Evolutionary conservation across 2,329 filamentous ascomycete genomes (phyloP), one percentile per base, ranked within the genome.

Genomic region (Fusarium nanum): DNA sequence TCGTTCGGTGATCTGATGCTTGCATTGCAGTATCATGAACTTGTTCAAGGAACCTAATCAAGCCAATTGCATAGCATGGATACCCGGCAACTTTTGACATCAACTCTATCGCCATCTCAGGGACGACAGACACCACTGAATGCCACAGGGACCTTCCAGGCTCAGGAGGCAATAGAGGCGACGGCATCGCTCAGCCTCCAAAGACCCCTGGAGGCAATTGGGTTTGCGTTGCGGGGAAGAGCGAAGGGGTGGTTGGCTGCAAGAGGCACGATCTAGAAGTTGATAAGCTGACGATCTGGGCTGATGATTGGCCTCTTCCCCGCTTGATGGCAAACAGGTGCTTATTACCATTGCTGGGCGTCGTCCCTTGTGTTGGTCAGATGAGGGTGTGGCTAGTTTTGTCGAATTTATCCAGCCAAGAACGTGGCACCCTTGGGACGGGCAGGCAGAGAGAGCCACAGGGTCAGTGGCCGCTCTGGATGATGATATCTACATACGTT

Each of bases 241-340:
- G 42, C 62, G 48, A 60, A 49, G 28, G 34, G 27, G 56, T 34
- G 48, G 34, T 45, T 52, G 55, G 48, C 41, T 64, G 46, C 34
- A 18, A 40, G 41, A 57, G 56, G 47, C 50, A 45, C 53, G 55
- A 54, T 59, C 47, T 50, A 57, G 55, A 65, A 56, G 47, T 55
- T 60, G 61, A 34, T 52, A 59, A 67, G 53, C 49, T 37, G 34
- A 48, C 53, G 27, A 60, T 72, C 65, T 47, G n/a, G 47, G 44
- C 62, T 47, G 54, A 64, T 71, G 52, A 65, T 65, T 75, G 68
- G 68, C 34, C 27, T 60, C 40, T 55, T 60, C 64, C 70, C 60
- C 60, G 50, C 60, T 59, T 42, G 45, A 69, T 53, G 67, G 60
- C 64, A 53, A 59, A 56, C 50, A 50, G 57, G 61, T 67, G 68